A percentile compares a stretch with the other conserved stretches of the same genome.
phyloP scores from a whole-genome alignment of 169 alveolate species.

The Eimeria praecox region DNA sequence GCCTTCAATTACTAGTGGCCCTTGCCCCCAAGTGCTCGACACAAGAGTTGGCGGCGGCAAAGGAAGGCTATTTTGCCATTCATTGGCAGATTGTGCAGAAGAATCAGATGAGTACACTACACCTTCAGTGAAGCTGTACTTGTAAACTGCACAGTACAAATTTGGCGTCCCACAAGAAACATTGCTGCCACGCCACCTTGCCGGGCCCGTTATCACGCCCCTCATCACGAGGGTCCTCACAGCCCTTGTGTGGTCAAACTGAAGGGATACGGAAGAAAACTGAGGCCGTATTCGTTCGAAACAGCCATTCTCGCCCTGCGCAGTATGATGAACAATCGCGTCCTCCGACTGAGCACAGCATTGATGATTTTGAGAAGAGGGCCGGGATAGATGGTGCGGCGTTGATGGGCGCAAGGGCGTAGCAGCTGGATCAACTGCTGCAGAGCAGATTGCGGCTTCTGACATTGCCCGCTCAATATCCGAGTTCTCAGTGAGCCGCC shows the following conservation, averaged over 20 bases:
- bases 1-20: constrained; percentile 70
- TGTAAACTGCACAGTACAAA: constrained; percentile 64
- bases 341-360: constrained; percentile 8
- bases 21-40: constrained; percentile 72
- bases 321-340: not conserved
- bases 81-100: not conserved
- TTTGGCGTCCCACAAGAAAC: constrained; percentile 40
- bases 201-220: constrained; percentile 66
- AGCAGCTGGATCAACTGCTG: constrained; percentile 24
- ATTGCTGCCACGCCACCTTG: constrained; percentile 62
- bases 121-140: constrained; percentile 19
- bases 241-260: not conserved
- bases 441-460: constrained; percentile 49
- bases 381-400: not conserved
- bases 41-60: constrained; percentile 64
- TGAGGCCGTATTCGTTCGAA: not conserved
- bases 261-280: not conserved
- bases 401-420: constrained; percentile 62
- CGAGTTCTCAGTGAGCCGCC: constrained; percentile 25
- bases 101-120: not conserved
- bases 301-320: not conserved
- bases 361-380: constrained; percentile 1
- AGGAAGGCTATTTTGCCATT: not conserved
- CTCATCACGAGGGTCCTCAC: constrained; percentile 25
- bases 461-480: constrained; percentile 38